Percentiles rank a stretch among this genome's conserved stretches.
Evolutionary conservation across 2,329 filamentous ascomycete species (phyloP).

Genomic region (Graphilbum sp.): DNA sequence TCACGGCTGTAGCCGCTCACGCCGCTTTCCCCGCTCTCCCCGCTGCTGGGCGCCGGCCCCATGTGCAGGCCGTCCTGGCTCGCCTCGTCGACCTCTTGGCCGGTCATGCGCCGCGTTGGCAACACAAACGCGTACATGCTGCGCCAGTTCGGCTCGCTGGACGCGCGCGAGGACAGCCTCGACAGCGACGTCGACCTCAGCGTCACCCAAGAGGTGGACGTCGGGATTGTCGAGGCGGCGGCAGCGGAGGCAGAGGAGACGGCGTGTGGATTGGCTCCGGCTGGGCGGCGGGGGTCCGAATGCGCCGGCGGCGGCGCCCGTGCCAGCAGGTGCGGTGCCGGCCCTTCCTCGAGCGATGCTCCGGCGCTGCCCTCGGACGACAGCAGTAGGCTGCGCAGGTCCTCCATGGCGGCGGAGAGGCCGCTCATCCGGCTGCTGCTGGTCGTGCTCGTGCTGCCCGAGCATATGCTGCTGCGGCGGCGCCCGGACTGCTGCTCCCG

Average conservation of each 20-base stretch:
- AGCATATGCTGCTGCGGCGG: background rate
- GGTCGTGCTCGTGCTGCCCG: background rate
- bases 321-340: background rate
- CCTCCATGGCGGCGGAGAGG: constrained; percentile 10
- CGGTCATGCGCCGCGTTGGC: background rate
- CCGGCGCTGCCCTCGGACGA: background rate
- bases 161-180: background rate
- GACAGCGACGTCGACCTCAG: constrained; percentile 2
- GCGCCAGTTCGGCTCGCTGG: constrained; percentile 9
- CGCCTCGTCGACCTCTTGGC: background rate
- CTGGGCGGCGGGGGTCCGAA: background rate
- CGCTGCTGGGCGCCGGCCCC: background rate
- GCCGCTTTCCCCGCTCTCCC: no score
- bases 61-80: background rate
- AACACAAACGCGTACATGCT: constrained; percentile 6
- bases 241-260: background rate
- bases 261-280: no score
- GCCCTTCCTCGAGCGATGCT: background rate
- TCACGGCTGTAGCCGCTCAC: no score
- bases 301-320: background rate
- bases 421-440: constrained; percentile 3
- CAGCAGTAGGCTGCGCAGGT: constrained; percentile 8
- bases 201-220: constrained; percentile 9
- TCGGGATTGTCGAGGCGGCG: background rate
- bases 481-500: no score